Conservation (phyloP, 2,329 filamentous ascomycete genomes). For the Fusarium siculi region DNA sequence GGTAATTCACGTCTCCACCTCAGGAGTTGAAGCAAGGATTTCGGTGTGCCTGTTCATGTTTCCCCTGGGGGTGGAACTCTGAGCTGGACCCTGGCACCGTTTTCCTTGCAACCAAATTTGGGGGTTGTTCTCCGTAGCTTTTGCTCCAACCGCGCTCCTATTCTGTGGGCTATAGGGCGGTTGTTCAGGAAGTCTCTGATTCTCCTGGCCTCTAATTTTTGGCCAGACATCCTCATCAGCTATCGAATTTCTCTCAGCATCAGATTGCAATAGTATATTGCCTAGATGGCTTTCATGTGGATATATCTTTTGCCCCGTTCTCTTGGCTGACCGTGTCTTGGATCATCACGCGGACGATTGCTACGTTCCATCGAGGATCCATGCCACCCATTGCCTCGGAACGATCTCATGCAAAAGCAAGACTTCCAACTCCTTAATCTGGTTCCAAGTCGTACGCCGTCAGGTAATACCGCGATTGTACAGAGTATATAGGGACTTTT, state of each 20-base stretch:
- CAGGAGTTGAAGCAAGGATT: slow-evolving; percentile 9
- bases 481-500: neutral
- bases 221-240: neutral
- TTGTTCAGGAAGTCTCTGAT: neutral
- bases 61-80: slow-evolving; percentile 6
- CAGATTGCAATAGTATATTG: neutral
- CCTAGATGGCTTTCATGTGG: slow-evolving; percentile 6
- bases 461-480: neutral
- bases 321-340: slow-evolving; percentile 12
- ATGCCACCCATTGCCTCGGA: slow-evolving; percentile 9
- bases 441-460: neutral
- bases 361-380: slow-evolving; percentile 15
- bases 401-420: slow-evolving; percentile 10
- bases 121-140: slow-evolving; percentile 2
- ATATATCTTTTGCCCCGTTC: slow-evolving; percentile 5
- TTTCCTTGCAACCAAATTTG: slow-evolving; percentile 13
- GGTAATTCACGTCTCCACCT: neutral
- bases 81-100: neutral
- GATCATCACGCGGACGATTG: slow-evolving; percentile 5
- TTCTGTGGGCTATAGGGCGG: neutral
- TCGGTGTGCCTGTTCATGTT: neutral
- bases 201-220: slow-evolving; percentile 19
- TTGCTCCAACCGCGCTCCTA: slow-evolving; percentile 4
- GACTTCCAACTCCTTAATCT: neutral
- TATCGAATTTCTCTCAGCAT: neutral